Conservation (phyloP, 192 early-diverging fungal genomes). For the Coemansia erecta region DNA sequence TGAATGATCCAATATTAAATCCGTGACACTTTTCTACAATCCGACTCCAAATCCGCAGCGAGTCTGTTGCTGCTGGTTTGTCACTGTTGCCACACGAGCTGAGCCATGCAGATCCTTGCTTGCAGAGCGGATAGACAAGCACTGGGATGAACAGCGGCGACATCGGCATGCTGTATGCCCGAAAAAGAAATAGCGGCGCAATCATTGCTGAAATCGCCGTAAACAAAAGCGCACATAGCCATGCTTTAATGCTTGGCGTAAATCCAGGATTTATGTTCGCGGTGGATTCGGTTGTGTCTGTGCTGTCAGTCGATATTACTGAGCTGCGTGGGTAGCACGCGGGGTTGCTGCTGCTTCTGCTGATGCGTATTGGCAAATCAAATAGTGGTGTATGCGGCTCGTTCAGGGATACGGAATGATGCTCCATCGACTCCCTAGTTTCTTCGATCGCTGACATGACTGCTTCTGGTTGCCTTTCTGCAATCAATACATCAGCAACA, state of each 20-base stretch:
- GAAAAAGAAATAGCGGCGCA: slow-evolving; percentile 43
- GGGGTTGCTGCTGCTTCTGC: neutral
- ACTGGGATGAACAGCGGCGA: slow-evolving; percentile 42
- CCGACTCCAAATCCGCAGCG: neutral
- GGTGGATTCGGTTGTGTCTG: neutral
- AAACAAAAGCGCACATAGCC: slow-evolving; percentile 33
- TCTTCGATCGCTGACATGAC: no score
- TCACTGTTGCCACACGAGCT: neutral
- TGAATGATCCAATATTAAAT: slow-evolving; percentile 10
- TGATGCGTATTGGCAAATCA: no score
- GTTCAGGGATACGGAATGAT: no score
- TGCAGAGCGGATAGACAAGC: slow-evolving; percentile 35
- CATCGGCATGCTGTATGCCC: slow-evolving; percentile 41
- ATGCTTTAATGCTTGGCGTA: slow-evolving; percentile 27
- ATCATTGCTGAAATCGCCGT: slow-evolving; percentile 29
- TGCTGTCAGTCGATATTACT: neutral
- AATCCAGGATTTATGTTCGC: neutral
- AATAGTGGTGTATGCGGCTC: no score
- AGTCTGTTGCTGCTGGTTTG: neutral
- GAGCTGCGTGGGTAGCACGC: slow-evolving; percentile 1
- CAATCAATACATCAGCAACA: no score
- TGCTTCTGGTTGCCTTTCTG: no score
- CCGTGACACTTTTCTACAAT: slow-evolving; percentile 3
- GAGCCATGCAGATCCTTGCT: neutral
- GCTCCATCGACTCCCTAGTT: no score